Percentiles rank a stretch among this genome's conserved stretches.
Conservation (phyloP, 1,284 basidiomycete genomes). For the Boletus mariae region DNA sequence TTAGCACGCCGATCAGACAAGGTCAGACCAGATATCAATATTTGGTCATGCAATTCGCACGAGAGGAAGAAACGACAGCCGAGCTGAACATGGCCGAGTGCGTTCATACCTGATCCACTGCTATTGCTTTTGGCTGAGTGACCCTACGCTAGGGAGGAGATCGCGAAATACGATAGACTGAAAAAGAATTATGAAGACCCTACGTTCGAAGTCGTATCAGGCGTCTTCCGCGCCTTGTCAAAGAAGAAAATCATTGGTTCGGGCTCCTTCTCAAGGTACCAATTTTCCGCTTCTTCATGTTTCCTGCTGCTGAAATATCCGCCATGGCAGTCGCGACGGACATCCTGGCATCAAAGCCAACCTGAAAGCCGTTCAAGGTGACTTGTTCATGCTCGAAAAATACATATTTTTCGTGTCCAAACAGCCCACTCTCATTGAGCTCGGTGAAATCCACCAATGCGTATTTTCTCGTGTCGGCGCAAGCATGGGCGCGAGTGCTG, state of each 20-base stretch:
- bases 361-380: slow-evolving; percentile 95
- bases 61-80: slow-evolving; percentile 96
- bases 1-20: slow-evolving; percentile 93
- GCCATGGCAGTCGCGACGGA: slow-evolving; percentile 55
- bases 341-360: slow-evolving; percentile 92
- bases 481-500: slow-evolving; percentile 76
- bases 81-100: slow-evolving; percentile 93
- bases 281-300: neutral
- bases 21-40: slow-evolving; percentile 98
- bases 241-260: slow-evolving; percentile 89
- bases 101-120: slow-evolving; percentile 27
- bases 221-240: slow-evolving; percentile 89
- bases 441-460: slow-evolving; percentile 88
- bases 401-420: slow-evolving; percentile 98
- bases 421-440: slow-evolving; percentile 89
- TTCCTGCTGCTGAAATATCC: slow-evolving; percentile 4
- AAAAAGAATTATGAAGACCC: slow-evolving; percentile 92
- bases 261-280: slow-evolving; percentile 80
- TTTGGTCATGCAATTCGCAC: slow-evolving; percentile 94
- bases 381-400: slow-evolving; percentile 98
- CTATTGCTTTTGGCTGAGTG: slow-evolving; percentile 4
- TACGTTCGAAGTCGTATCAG: slow-evolving; percentile 93
- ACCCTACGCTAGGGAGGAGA: slow-evolving; percentile 53
- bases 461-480: slow-evolving; percentile 95
- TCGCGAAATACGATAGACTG: slow-evolving; percentile 75